Conservation (phyloP, 2,329 filamentous ascomycete species). For the Ceratocystis ficicola region DNA sequence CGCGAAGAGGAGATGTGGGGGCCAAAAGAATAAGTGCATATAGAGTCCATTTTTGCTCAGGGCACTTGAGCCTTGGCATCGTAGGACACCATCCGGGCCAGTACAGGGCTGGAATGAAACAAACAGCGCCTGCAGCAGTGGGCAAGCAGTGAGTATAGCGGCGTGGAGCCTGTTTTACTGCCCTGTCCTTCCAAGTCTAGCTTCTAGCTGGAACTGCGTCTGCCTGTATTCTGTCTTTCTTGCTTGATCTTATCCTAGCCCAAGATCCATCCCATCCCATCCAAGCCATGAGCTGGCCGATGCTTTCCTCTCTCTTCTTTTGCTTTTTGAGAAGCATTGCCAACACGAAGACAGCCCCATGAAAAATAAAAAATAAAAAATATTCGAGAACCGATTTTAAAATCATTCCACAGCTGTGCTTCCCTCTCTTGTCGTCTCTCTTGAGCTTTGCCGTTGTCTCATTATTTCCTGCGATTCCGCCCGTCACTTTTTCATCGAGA, state of each 20-base stretch:
- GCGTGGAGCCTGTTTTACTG: too few relatives aligned
- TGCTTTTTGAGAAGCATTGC: too few relatives aligned
- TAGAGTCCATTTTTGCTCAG: background rate
- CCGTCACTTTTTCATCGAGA: background rate
- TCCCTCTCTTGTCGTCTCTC: background rate
- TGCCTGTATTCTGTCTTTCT: too few relatives aligned
- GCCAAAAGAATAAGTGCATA: background rate
- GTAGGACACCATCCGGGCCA: too few relatives aligned
- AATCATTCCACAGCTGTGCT: constrained; percentile 12
- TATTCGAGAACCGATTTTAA: background rate
- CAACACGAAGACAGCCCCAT: background rate
- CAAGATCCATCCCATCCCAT: too few relatives aligned
- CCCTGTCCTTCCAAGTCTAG: too few relatives aligned
- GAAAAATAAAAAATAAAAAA: background rate
- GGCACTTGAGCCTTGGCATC: background rate
- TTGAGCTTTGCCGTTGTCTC: background rate
- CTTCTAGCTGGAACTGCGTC: too few relatives aligned
- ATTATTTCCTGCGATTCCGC: background rate
- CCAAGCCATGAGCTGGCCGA: background rate
- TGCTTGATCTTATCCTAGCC: too few relatives aligned
- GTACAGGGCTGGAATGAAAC: too few relatives aligned
- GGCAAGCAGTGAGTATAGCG: too few relatives aligned
- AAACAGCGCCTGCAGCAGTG: too few relatives aligned
- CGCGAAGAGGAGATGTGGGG: background rate
- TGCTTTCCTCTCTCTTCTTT: background rate